These are phyloP conservation scores for Phytophthora constricta DNA, from an alignment of 352 stramenopile genomes.

Conservation along the genomic window DNA sequence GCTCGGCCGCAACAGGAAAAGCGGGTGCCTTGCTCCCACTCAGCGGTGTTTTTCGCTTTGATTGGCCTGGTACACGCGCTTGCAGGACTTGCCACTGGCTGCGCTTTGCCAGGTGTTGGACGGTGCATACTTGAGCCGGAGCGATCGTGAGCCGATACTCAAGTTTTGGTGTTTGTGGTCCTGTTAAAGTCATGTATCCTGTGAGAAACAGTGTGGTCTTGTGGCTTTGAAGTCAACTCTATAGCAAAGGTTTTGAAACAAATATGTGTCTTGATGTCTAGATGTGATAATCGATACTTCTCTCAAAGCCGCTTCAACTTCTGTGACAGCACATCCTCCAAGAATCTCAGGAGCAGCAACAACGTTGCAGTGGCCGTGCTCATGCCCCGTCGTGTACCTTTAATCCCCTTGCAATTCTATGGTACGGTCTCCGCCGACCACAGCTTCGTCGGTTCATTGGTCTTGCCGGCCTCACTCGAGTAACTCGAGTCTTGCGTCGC, in stretches of 20 bases:
- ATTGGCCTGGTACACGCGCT: constrained; percentile 30
- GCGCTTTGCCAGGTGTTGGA: background rate
- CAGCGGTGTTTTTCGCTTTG: constrained; percentile 14
- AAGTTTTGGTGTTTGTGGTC: constrained; percentile 28
- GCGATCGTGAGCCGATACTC: constrained; percentile 13
- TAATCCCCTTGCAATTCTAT: background rate
- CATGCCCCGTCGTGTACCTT: background rate
- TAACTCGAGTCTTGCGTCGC: background rate
- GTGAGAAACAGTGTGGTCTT: too few species aligned
- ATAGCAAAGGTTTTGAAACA: too few species aligned
- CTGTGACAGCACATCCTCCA: background rate
- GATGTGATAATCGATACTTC: too few species aligned
- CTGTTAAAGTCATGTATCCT: too few species aligned
- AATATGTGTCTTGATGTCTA: too few species aligned
- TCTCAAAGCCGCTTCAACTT: background rate
- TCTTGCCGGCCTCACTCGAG: too few species aligned
- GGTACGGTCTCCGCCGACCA: too few species aligned
- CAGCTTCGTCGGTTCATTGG: too few species aligned
- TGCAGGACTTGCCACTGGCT: background rate
- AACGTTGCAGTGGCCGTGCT: constrained; percentile 23
- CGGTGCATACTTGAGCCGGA: constrained; percentile 26
- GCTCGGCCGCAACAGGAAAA: background rate
- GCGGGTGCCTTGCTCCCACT: constrained; percentile 22
- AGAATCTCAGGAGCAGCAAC: background rate
- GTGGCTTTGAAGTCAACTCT: too few species aligned